Percentiles rank a stretch among this genome's conserved stretches.
These are phyloP conservation scores for Hymenoscyphus fraxineus DNA, from an alignment of 2,329 filamentous ascomycete genomes.

Conservation along the genomic window DNA sequence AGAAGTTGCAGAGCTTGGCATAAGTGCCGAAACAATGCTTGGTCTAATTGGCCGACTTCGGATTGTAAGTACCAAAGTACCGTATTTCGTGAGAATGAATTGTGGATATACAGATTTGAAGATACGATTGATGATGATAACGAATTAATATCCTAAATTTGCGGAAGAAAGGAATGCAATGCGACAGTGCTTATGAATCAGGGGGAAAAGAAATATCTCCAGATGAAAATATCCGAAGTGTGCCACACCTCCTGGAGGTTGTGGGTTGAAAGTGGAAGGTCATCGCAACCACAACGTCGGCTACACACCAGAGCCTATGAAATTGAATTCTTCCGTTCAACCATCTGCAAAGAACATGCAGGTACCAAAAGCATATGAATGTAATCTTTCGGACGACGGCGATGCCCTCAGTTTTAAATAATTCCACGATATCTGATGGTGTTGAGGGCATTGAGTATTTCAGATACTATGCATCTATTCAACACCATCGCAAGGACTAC, in stretches of 20 bases:
- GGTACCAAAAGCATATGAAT: not conserved
- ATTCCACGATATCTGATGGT: not conserved
- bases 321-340: not conserved
- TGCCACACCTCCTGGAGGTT: not conserved
- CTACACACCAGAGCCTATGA: not conserved
- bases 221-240: not conserved
- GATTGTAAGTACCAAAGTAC: not conserved
- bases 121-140: not conserved
- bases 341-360: not conserved
- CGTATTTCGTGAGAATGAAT: not conserved
- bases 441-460: not conserved
- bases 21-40: not conserved
- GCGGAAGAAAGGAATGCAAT: not conserved
- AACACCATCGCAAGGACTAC: not conserved
- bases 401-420: not conserved
- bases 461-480: not conserved
- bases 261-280: not conserved
- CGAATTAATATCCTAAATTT: not conserved
- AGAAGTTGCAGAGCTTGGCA: not conserved
- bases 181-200: not conserved
- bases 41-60: not conserved
- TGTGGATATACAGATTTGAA: not conserved
- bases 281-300: not conserved
- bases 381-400: conserved; percentile 1
- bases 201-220: not conserved